phyloP scores from a whole-genome alignment of 805 yeast species.

The Ogataea henricii region DNA sequence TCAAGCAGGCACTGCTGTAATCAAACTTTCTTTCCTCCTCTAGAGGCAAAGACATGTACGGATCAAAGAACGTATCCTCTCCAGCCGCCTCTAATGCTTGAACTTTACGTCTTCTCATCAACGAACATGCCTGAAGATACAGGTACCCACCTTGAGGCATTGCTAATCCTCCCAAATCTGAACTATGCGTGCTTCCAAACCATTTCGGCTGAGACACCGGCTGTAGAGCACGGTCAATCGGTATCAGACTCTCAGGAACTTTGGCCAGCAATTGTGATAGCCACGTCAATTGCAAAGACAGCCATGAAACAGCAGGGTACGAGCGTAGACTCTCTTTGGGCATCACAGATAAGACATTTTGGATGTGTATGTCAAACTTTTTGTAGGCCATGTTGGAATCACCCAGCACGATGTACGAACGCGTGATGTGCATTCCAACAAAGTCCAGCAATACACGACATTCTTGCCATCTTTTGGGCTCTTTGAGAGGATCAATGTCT shows the following conservation, averaged over 20 bases:
- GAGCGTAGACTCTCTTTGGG: constrained; percentile 31
- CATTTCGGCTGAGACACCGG: constrained; percentile 35
- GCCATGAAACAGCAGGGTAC: constrained; percentile 50
- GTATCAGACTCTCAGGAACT: constrained; percentile 47
- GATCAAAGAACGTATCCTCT: constrained; percentile 20
- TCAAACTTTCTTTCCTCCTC: constrained; percentile 27
- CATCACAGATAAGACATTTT: constrained; percentile 45
- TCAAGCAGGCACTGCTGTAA: constrained; percentile 25
- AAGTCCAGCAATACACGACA: constrained; percentile 57
- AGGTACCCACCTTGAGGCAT: constrained; percentile 48
- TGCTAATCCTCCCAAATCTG: constrained; percentile 25
- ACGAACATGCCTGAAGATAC: constrained; percentile 41
- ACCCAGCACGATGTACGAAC: constrained; percentile 59
- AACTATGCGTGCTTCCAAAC: constrained; percentile 17
- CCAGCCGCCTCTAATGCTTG: constrained; percentile 13
- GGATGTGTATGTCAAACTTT: constrained; percentile 66
- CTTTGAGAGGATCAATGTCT: constrained; percentile 21
- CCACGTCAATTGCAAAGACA: constrained; percentile 63
- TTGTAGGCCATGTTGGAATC: constrained; percentile 59
- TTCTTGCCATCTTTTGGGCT: constrained; percentile 41
- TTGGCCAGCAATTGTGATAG: constrained; percentile 56
- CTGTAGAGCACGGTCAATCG: constrained; percentile 35
- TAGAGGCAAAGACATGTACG: constrained; percentile 30
- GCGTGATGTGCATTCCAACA: constrained; percentile 61
- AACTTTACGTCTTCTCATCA: constrained; percentile 30